Conservation (phyloP, 2,329 filamentous ascomycete genomes). For the Samsoniella hepiali region DNA sequence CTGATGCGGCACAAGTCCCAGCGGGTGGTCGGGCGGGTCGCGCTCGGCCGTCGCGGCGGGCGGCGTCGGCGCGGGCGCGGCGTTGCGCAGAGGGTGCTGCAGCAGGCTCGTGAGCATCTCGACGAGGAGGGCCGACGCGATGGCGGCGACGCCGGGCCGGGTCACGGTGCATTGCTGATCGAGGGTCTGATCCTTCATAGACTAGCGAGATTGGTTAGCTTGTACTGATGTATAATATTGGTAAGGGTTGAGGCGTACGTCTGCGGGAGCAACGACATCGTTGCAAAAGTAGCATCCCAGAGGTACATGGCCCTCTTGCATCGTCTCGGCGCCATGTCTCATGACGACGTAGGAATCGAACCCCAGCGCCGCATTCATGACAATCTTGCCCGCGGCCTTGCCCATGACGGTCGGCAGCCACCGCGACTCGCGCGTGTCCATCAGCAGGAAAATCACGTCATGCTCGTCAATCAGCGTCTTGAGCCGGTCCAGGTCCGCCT, state of each 20-base stretch:
- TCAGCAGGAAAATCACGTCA: constrained; percentile 91
- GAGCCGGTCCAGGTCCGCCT: constrained; percentile 71
- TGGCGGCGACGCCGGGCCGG: constrained; percentile 84
- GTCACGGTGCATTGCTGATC: constrained; percentile 99
- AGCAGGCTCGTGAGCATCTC: constrained; percentile 84
- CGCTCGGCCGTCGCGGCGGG: constrained; percentile 42
- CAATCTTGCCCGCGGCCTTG: constrained; percentile 87
- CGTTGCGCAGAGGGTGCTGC: constrained; percentile 74
- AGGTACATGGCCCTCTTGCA: constrained; percentile 56
- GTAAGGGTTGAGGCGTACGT: constrained; percentile 59
- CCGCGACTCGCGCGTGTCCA: constrained; percentile 91
- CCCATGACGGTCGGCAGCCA: constrained; percentile 97
- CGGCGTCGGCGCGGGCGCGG: constrained; percentile 55
- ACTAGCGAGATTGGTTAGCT: constrained; percentile 48
- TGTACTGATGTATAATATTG: neutral
- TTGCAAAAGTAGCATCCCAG: constrained; percentile 98
- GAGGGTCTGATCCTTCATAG: constrained; percentile 88
- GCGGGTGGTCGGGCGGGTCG: constrained; percentile 56
- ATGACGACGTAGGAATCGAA: constrained; percentile 98
- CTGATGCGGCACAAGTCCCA: constrained; percentile 74
- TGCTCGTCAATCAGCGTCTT: constrained; percentile 75
- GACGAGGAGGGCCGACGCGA: constrained; percentile 86
- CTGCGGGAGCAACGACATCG: constrained; percentile 89
- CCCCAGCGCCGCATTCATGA: constrained; percentile 92
- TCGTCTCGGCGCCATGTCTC: constrained; percentile 75